phyloP scores from a whole-genome alignment of 164 flowering plant species.

The Vitis rupestris region DNA sequence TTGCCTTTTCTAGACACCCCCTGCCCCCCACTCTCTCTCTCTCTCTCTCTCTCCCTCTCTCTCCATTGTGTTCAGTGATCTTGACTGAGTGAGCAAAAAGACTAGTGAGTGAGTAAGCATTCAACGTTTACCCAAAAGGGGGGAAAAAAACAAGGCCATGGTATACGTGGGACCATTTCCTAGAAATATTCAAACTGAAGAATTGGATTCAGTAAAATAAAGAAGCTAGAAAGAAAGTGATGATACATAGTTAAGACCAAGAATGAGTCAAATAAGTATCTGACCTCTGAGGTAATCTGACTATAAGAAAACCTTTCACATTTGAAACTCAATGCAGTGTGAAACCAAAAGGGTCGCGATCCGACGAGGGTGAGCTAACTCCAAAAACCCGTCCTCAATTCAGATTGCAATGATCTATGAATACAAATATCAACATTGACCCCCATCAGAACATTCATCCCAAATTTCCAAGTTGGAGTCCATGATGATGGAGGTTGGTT shows the following conservation, averaged over 20 bases:
- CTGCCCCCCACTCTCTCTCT: no score
- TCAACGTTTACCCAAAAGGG: conserved; percentile 4
- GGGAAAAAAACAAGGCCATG: not conserved
- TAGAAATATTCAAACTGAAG: not conserved
- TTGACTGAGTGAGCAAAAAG: conserved; percentile 8
- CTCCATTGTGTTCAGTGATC: conserved; percentile 1
- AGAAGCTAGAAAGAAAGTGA: not conserved
- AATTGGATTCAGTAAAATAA: not conserved
- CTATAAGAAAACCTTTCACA: conserved; percentile 17
- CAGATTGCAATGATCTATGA: no score
- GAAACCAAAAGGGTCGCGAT: not conserved
- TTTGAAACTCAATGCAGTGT: not conserved
- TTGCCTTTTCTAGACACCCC: no score
- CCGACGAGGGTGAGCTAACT: no score
- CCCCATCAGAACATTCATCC: no score
- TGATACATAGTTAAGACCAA: not conserved
- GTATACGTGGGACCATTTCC: not conserved
- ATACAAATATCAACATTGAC: no score
- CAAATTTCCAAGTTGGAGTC: no score
- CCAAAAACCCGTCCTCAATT: no score
- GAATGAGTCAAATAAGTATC: conserved; percentile 18
- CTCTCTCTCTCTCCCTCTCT: no score
- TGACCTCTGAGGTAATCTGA: conserved; percentile 15
- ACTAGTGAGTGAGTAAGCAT: not conserved
- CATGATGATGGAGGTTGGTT: no score